Base-by-base conservation (phyloP, 1,284 basidiomycete species). In the Microbotryum violaceum region DNA sequence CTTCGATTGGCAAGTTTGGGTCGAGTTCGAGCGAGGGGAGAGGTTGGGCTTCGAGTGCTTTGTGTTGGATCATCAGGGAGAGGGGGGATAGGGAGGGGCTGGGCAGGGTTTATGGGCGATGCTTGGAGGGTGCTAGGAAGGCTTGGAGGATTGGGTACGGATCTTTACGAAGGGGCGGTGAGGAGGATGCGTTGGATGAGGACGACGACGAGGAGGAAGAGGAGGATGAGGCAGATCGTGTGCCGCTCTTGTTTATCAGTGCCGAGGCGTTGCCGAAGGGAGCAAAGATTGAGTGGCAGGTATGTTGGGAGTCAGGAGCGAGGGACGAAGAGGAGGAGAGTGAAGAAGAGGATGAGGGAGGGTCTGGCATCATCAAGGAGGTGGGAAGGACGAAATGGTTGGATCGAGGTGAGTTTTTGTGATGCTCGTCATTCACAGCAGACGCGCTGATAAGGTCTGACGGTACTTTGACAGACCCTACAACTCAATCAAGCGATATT, bases 241-340 rank as follows among this genome's bases (percentile, higher is more conserved):
- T 50, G 2, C 85, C 87, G 4, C 81, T 83, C 0, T 71, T 91
- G 9, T 87, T 88, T 69, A 75, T 86, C 0, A 81, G 81, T 10
- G 84, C 91, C 1, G 81, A 82, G 50, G 80, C 82, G 53, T 77
- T 97, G 14, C 92, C 92, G 0, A 88, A 86, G 70, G 82, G 79
- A 55, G 91, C 90, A 3, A 66, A 76, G 49, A 74, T 80, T 18
- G 80, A 81, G 69, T 80, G 77, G 70, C 80, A 81, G 69, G 72
- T 77, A 20, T 74, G 76, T 25, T 61, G 74, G 23, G 75, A 77
- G 59, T 77, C 76, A 1, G 76, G 75, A 0, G 23, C n/a, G 0
- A 21, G 56, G 18, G 57, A 58, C 3, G 53, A 53, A 1, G 54
- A 63, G 2, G 31, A 33, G 6, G 48, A 52, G 12, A 56, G 58